Base-by-base conservation (phyloP, 2,329 filamentous ascomycete species). In the Claviceps maximensis region DNA sequence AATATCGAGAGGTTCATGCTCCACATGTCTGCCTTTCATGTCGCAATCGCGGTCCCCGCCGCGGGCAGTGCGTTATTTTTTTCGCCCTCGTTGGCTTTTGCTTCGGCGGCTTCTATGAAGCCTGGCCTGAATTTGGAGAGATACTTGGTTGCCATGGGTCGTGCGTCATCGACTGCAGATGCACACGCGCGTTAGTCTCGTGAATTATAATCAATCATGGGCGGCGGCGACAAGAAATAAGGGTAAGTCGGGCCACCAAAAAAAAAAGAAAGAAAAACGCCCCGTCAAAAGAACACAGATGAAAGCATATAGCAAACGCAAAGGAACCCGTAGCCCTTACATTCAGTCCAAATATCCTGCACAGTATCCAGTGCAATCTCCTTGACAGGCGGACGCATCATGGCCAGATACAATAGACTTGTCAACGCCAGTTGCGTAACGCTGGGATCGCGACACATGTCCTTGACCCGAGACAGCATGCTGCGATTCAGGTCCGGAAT, bases 401-500 rank as follows among this genome's bases (percentile, higher is more conserved):
- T 82, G 47, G 83, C 79, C 62, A 85, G 66, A 58, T 84, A 86
- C 58, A 84, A 67, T 56, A 86, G 67, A 62, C 80, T 85, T 17
- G 78, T 83, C 56, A 86, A 66, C 10, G 81, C 80, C 47, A 86
- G 69, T 55, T 76, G 76, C 23, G 83, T 78, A 57, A 84, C 77
- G 47, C 78, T 79, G 6, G 83, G 83, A 63, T 86, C 82, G 47
- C 79, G 74, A 61, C 83, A 86, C 60, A 86, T 73, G 36, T 72
- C 70, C 67, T 82, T 83, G 38, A 97, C 82, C 49, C 86, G 79
- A 47, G 83, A 76, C 2, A 97, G 75, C 56, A 97, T 82, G 12
- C 78, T 75, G 36, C 73, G 68, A 56, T 83, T 88, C 36, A 98
- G 74, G 44, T 86, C 83, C 0, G 93, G 93, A 36, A 98, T 83